phyloP scores from a whole-genome alignment of 306 rosid genomes.

The Vigna trinervia region DNA sequence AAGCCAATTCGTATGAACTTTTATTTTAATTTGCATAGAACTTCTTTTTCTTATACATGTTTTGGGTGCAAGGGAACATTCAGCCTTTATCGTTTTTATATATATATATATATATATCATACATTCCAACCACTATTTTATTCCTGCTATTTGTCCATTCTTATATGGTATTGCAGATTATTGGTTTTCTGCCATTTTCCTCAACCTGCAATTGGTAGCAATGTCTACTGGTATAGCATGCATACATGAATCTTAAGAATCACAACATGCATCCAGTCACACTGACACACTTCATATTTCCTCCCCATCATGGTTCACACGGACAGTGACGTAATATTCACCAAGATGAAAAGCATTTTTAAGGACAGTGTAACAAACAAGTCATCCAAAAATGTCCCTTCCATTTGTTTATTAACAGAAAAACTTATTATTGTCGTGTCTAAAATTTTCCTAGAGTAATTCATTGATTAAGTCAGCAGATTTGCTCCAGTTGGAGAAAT shows the following conservation, averaged over 20 bases:
- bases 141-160: background rate
- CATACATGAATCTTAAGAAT: background rate
- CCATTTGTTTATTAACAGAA: slow-evolving; percentile 8
- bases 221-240: background rate
- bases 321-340: background rate
- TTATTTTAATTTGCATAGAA: background rate
- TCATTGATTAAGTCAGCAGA: slow-evolving; percentile 33
- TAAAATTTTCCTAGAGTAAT: slow-evolving; percentile 35
- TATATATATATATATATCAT: background rate
- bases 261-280: background rate
- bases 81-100: too few species aligned
- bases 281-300: background rate
- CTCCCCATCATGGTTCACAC: background rate
- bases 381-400: slow-evolving; percentile 31
- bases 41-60: background rate
- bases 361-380: slow-evolving; percentile 25
- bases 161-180: background rate
- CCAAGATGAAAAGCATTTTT: slow-evolving; percentile 25
- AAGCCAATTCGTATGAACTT: background rate
- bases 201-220: background rate
- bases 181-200: background rate
- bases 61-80: too few species aligned
- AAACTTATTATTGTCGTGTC: slow-evolving; percentile 12
- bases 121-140: background rate
- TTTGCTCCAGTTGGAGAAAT: slow-evolving; percentile 20